These are phyloP conservation scores for Tetracentron sinense DNA, from an alignment of 164 flowering plant species.

Conservation along the genomic window DNA sequence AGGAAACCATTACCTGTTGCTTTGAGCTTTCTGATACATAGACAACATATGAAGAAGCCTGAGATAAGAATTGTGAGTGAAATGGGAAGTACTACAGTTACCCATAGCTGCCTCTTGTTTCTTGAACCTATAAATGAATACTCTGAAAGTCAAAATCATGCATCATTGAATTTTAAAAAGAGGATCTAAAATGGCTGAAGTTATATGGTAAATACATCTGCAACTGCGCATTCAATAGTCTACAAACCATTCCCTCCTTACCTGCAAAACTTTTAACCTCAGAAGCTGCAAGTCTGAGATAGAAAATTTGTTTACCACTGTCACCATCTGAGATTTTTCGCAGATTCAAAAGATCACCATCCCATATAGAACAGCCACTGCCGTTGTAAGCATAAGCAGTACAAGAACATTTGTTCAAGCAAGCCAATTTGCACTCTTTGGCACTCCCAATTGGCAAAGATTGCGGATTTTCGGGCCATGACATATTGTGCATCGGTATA, in stretches of 20 bases:
- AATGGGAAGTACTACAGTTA: background rate
- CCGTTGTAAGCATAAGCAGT: conserved; percentile 27
- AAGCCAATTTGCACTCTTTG: conserved; percentile 23
- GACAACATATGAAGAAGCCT: background rate
- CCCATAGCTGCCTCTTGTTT: background rate
- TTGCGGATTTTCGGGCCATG: conserved; percentile 7
- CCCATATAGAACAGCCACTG: conserved; percentile 27
- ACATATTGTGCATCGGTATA: conserved; percentile 2
- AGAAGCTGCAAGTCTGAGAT: conserved; percentile 20
- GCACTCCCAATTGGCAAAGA: background rate
- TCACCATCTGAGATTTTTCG: conserved; percentile 15
- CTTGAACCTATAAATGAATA: no score
- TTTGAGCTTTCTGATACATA: background rate
- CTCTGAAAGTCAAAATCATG: no score
- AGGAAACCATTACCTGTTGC: background rate
- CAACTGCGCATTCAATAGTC: no score
- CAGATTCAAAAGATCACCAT: conserved; percentile 21
- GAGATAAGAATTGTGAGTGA: background rate
- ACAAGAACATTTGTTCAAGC: conserved; percentile 34
- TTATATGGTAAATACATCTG: no score
- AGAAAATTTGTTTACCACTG: conserved; percentile 4
- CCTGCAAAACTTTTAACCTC: conserved; percentile 8
- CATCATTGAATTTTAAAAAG: no score
- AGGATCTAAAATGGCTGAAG: no score
- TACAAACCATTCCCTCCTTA: no score